Conservation (phyloP, 306 rosid species). For the Glycine latifolia region DNA sequence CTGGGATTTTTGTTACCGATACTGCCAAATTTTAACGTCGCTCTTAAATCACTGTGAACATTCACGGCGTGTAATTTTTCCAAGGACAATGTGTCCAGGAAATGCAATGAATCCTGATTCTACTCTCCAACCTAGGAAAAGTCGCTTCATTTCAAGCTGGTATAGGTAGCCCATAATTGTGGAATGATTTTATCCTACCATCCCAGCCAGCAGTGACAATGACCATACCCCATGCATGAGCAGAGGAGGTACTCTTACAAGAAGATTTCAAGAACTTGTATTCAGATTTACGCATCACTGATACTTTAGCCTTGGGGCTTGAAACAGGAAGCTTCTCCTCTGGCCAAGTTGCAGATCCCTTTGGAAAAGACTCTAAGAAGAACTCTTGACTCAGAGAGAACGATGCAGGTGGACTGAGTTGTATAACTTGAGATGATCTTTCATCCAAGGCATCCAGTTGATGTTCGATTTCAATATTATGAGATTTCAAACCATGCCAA, state of each 20-base stretch:
- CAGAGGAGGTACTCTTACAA: slow-evolving; percentile 68
- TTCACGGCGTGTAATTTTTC: slow-evolving; percentile 45
- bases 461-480: slow-evolving; percentile 47
- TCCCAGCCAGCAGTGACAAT: slow-evolving; percentile 96
- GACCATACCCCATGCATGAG: slow-evolving; percentile 97
- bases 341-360: slow-evolving; percentile 98
- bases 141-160: slow-evolving; percentile 58
- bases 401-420: slow-evolving; percentile 59
- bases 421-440: slow-evolving; percentile 49
- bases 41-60: background rate
- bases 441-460: slow-evolving; percentile 52
- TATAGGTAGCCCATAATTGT: slow-evolving; percentile 86
- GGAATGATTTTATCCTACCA: slow-evolving; percentile 87
- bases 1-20: slow-evolving; percentile 47
- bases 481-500: slow-evolving; percentile 67
- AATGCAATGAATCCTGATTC: slow-evolving; percentile 45
- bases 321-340: slow-evolving; percentile 93
- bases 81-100: slow-evolving; percentile 31
- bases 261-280: slow-evolving; percentile 83
- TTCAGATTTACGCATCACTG: slow-evolving; percentile 67
- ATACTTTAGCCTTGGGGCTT: slow-evolving; percentile 55
- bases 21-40: slow-evolving; percentile 41
- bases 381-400: slow-evolving; percentile 76
- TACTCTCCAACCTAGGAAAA: slow-evolving; percentile 38
- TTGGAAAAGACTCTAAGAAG: slow-evolving; percentile 73